phyloP scores from a whole-genome alignment of 2,329 filamentous ascomycete species.

The Chrysosphaeria jannelii region DNA sequence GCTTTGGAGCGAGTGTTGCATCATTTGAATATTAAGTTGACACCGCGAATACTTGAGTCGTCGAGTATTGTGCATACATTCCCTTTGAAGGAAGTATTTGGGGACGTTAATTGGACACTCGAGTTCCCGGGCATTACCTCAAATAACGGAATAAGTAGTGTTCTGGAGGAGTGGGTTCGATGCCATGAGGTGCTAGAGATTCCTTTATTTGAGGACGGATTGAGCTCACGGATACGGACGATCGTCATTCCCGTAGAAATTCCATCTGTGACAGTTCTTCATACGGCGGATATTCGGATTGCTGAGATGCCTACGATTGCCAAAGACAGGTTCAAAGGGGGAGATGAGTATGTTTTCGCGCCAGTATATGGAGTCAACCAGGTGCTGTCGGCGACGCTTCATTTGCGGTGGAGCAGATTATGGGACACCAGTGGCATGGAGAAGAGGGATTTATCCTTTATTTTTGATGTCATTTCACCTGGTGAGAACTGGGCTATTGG shows the following conservation, averaged over 20 bases:
- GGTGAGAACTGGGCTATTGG: conserved; percentile 62
- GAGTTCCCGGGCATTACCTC: conserved; percentile 20
- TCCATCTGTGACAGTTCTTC: conserved; percentile 52
- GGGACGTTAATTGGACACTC: conserved; percentile 16
- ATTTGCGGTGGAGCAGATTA: conserved; percentile 27
- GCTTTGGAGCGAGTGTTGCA: too few relatives aligned
- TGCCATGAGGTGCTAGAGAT: conserved; percentile 9
- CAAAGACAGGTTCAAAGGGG: conserved; percentile 6
- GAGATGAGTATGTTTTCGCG: conserved; percentile 1
- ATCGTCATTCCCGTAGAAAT: conserved; percentile 80
- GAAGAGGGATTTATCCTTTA: conserved; percentile 31
- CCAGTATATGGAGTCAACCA: conserved; percentile 28
- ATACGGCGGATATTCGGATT: conserved; percentile 41
- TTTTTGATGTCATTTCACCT: conserved; percentile 51
- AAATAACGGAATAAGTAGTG: too few relatives aligned
- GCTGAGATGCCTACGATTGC: conserved; percentile 8
- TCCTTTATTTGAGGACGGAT: conserved; percentile 7
- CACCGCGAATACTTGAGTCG: too few relatives aligned
- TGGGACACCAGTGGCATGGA: conserved; percentile 20
- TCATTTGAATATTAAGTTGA: too few relatives aligned
- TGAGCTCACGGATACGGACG: conserved; percentile 17
- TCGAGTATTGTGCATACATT: too few relatives aligned
- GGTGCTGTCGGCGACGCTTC: conserved; percentile 29
- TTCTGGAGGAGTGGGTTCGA: conserved; percentile 12
- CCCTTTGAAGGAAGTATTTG: conserved; percentile 18